A percentile compares a stretch with the other conserved stretches of the same genome.
phyloP scores from a whole-genome alignment of 139 green algal genomes.

The Chlorella ohadii region DNA sequence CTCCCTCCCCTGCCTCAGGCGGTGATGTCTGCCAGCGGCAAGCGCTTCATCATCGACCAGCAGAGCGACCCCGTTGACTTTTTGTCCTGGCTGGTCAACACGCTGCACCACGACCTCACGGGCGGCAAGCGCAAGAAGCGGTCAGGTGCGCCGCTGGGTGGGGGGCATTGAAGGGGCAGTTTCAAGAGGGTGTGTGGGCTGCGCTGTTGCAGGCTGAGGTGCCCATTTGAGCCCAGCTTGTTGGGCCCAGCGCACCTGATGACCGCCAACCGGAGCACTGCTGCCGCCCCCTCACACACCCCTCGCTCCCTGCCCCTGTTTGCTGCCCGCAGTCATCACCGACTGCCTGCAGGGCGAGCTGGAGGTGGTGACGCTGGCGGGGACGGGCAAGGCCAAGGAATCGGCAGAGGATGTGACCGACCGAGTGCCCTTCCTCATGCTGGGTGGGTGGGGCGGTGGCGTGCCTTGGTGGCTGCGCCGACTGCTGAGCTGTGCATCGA shows the following conservation, averaged over 20 bases:
- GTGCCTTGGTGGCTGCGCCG: neutral
- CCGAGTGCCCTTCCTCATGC: slow-evolving; percentile 32
- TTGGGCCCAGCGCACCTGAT: too few relatives aligned
- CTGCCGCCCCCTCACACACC: neutral
- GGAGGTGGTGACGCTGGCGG: slow-evolving; percentile 84
- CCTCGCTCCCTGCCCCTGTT: neutral
- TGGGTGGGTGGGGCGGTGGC: neutral
- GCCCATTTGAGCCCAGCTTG: too few relatives aligned
- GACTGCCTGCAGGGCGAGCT: slow-evolving; percentile 94
- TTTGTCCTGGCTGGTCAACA: slow-evolving; percentile 94
- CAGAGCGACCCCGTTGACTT: slow-evolving; percentile 93
- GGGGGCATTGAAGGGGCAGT: too few relatives aligned
- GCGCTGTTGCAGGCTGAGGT: too few relatives aligned
- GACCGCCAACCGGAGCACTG: too few relatives aligned
- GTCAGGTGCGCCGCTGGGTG: neutral
- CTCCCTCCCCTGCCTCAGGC: slow-evolving; percentile 42
- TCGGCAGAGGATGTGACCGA: slow-evolving; percentile 5
- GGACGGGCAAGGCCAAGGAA: slow-evolving; percentile 76
- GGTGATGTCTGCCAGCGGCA: slow-evolving; percentile 83
- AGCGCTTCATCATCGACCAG: slow-evolving; percentile 88
- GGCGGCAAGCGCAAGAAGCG: slow-evolving; percentile 79
- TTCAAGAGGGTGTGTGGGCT: too few relatives aligned
- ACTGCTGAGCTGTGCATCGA: too few relatives aligned
- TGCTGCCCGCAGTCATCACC: slow-evolving; percentile 75
- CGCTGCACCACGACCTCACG: slow-evolving; percentile 90